These are phyloP conservation scores for Helotiales sp. DNA, from an alignment of 2,329 filamentous ascomycete genomes.

Conservation along the genomic window DNA sequence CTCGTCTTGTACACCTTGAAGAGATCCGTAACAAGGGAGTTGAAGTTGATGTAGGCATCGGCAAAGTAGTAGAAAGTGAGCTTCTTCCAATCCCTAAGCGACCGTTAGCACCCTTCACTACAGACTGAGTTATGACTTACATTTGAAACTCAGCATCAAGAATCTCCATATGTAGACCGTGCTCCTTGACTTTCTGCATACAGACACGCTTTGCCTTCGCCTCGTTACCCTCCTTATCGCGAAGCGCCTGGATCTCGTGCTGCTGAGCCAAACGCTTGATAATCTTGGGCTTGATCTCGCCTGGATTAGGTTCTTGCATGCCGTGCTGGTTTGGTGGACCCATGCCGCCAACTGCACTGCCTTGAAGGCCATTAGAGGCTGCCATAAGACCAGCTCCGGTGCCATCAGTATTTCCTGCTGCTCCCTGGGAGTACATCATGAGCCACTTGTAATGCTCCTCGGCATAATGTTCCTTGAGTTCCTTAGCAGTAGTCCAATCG, in stretches of 20 bases:
- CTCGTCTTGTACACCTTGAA: slow-evolving; percentile 99
- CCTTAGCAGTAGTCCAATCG: slow-evolving; percentile 83
- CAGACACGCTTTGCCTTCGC: slow-evolving; percentile 96
- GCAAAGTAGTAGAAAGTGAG: slow-evolving; percentile 99
- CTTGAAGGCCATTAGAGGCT: slow-evolving; percentile 62
- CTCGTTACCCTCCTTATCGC: slow-evolving; percentile 96
- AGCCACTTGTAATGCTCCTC: slow-evolving; percentile 98
- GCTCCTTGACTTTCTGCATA: slow-evolving; percentile 94
- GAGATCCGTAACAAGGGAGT: slow-evolving; percentile 91
- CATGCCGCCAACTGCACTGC: slow-evolving; percentile 76
- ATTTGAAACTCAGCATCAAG: slow-evolving; percentile 98
- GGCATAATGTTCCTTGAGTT: slow-evolving; percentile 85
- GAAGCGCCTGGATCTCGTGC: slow-evolving; percentile 84
- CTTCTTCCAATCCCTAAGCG: slow-evolving; percentile 91
- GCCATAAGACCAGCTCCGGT: slow-evolving; percentile 63
- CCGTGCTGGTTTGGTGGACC: slow-evolving; percentile 73
- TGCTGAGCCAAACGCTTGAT: slow-evolving; percentile 93
- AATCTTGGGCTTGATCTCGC: slow-evolving; percentile 89
- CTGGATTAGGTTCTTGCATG: slow-evolving; percentile 67
- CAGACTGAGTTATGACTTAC: slow-evolving; percentile 55
- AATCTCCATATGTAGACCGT: slow-evolving; percentile 96
- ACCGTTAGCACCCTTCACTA: slow-evolving; percentile 26
- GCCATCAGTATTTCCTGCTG: slow-evolving; percentile 60
- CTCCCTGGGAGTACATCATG: slow-evolving; percentile 95
- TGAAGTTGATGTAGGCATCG: slow-evolving; percentile 98